phyloP scores from a whole-genome alignment of 208 protist genomes.

The Strigomonas galati region DNA sequence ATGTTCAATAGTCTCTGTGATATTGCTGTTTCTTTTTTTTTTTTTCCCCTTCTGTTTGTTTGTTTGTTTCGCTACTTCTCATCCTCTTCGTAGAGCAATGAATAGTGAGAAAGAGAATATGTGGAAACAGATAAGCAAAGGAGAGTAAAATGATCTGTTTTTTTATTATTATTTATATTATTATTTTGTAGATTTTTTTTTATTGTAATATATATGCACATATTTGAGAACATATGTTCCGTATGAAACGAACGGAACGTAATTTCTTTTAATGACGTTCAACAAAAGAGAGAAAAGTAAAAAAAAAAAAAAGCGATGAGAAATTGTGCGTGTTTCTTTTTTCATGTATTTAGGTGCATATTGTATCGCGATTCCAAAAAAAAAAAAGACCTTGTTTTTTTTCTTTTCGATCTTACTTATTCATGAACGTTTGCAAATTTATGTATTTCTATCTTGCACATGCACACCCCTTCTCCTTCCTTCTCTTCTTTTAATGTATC shows the following conservation, averaged over 20 bases:
- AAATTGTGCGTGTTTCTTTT: neutral
- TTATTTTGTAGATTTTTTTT: neutral
- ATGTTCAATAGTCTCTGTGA: slow-evolving; percentile 1
- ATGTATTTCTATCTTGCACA: slow-evolving; percentile 10
- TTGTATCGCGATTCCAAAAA: too few species aligned
- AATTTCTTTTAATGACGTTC: too few species aligned
- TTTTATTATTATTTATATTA: too few species aligned
- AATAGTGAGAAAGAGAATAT: neutral
- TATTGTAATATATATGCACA: neutral
- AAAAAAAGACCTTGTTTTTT: too few species aligned
- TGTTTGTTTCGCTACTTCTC: neutral
- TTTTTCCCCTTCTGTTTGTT: slow-evolving; percentile 9
- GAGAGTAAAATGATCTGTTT: too few species aligned
- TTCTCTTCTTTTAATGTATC: neutral
- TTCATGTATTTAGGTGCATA: neutral
- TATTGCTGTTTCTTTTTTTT: slow-evolving; percentile 11
- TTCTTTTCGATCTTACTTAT: slow-evolving; percentile 1
- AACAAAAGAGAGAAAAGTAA: too few species aligned
- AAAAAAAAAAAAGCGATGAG: too few species aligned
- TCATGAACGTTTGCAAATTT: neutral
- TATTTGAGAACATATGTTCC: too few species aligned
- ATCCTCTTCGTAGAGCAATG: neutral
- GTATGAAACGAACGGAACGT: too few species aligned
- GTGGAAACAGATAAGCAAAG: too few species aligned
- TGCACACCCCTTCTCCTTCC: neutral